phyloP scores from a whole-genome alignment of 192 early-diverging fungal genomes.

The Chytriomyces sp. region DNA sequence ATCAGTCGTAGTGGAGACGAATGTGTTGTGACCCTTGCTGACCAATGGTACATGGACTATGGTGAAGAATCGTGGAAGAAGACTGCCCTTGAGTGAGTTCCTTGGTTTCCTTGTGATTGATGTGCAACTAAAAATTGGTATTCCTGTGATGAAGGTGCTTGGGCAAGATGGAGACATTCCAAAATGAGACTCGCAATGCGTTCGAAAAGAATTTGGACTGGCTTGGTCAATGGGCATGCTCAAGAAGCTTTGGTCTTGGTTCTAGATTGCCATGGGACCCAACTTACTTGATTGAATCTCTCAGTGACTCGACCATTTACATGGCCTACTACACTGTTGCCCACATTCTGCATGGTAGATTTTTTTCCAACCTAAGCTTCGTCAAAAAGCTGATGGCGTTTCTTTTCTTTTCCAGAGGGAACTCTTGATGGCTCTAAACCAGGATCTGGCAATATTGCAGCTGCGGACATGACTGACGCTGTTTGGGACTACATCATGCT shows the following conservation, averaged over 20 bases:
- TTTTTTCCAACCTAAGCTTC: background rate
- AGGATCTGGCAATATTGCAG: slow-evolving; percentile 76
- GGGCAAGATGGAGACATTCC: slow-evolving; percentile 78
- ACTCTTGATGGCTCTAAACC: slow-evolving; percentile 81
- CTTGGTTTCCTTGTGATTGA: background rate
- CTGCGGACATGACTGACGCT: slow-evolving; percentile 88
- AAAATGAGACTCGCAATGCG: slow-evolving; percentile 80
- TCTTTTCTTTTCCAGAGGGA: slow-evolving; percentile 45
- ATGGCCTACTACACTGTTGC: slow-evolving; percentile 99
- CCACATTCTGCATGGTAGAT: slow-evolving; percentile 79
- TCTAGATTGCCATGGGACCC: slow-evolving; percentile 92
- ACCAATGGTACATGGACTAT: slow-evolving; percentile 99
- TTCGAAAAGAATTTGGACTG: slow-evolving; percentile 88
- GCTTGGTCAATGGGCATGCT: slow-evolving; percentile 98
- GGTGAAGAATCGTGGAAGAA: slow-evolving; percentile 72
- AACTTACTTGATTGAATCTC: slow-evolving; percentile 90
- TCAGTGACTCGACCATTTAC: slow-evolving; percentile 99
- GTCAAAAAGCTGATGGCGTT: background rate
- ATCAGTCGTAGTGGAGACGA: slow-evolving; percentile 95
- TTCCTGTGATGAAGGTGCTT: slow-evolving; percentile 56
- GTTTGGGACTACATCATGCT: slow-evolving; percentile 93
- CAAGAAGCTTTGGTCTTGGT: slow-evolving; percentile 91
- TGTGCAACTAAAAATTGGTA: background rate
- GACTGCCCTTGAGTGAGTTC: slow-evolving; percentile 11
- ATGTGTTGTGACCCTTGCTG: slow-evolving; percentile 93